Conservation (phyloP, 2,329 filamentous ascomycete genomes). For the Calonectria crousiana region DNA sequence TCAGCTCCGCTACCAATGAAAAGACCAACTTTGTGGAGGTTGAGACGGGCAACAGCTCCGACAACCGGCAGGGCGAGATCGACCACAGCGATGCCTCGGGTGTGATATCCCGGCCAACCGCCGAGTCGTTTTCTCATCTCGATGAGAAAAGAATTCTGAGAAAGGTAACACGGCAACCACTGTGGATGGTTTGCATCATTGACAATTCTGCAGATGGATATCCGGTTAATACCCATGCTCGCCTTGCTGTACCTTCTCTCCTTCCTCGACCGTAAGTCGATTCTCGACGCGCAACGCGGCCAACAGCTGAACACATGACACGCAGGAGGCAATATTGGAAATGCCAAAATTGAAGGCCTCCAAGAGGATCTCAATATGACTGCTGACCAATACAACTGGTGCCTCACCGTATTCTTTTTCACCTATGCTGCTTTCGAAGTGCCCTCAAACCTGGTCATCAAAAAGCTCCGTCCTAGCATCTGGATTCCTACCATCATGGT, state of each 20-base stretch:
- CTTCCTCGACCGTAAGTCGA: constrained; percentile 69
- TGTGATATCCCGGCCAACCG: constrained; percentile 31
- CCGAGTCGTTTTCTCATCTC: constrained; percentile 43
- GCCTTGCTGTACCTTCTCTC: constrained; percentile 76
- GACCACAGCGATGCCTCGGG: constrained; percentile 28
- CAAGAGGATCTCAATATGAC: constrained; percentile 68
- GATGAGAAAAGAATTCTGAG: constrained; percentile 69
- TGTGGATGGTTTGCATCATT: background rate
- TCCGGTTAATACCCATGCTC: constrained; percentile 71
- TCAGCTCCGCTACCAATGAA: background rate
- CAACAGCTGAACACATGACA: background rate
- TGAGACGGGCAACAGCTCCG: constrained; percentile 32
- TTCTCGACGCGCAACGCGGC: background rate
- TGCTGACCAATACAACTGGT: constrained; percentile 77
- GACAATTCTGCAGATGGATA: constrained; percentile 57
- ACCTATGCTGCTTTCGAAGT: constrained; percentile 81
- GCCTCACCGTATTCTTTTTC: constrained; percentile 81
- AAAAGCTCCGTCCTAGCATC: constrained; percentile 77
- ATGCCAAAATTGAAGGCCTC: constrained; percentile 74
- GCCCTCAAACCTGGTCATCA: constrained; percentile 82
- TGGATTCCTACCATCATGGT: constrained; percentile 85
- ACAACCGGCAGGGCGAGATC: constrained; percentile 21
- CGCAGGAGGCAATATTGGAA: constrained; percentile 58
- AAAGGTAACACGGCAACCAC: constrained; percentile 53
- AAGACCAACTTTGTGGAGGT: constrained; percentile 30